phyloP scores from a whole-genome alignment of 2,329 filamentous ascomycete species.

The Diplocarpon rosae region DNA sequence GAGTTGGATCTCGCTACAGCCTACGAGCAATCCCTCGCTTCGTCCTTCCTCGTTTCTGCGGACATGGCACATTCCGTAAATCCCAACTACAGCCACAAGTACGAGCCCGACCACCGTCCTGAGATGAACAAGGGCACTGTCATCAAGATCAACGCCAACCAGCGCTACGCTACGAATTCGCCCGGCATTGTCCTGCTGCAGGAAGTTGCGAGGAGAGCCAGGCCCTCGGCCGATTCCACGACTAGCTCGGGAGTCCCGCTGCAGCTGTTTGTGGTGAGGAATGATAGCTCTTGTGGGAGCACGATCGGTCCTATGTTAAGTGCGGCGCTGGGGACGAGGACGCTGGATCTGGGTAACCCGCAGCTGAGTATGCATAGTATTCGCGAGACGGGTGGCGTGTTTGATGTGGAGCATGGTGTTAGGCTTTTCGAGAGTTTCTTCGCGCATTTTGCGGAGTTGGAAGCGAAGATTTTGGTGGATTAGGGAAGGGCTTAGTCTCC shows the following conservation, averaged over 20 bases:
- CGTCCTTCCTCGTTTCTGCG: slow-evolving; percentile 87
- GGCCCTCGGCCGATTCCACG: slow-evolving; percentile 33
- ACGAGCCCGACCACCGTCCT: slow-evolving; percentile 81
- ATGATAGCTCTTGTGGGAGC: slow-evolving; percentile 88
- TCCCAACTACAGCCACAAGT: slow-evolving; percentile 87
- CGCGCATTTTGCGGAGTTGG: slow-evolving; percentile 68
- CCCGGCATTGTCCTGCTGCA: slow-evolving; percentile 89
- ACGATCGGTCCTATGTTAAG: slow-evolving; percentile 97
- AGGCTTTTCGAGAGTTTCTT: slow-evolving; percentile 84
- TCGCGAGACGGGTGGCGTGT: slow-evolving; percentile 78
- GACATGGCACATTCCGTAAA: slow-evolving; percentile 97
- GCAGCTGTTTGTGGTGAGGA: slow-evolving; percentile 91
- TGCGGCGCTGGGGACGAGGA: slow-evolving; percentile 74
- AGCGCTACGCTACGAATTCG: slow-evolving; percentile 91
- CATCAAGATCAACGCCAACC: slow-evolving; percentile 97
- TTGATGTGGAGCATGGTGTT: slow-evolving; percentile 79
- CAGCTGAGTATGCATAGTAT: slow-evolving; percentile 97
- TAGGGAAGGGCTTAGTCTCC: slow-evolving; percentile 31
- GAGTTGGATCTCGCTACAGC: slow-evolving; percentile 62
- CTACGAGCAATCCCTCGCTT: slow-evolving; percentile 84
- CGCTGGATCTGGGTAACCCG: slow-evolving; percentile 37
- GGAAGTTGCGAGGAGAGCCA: slow-evolving; percentile 60
- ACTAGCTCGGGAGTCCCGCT: slow-evolving; percentile 66
- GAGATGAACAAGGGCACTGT: slow-evolving; percentile 95
- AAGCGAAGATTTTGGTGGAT: slow-evolving; percentile 76